Base-by-base conservation (phyloP, 2,329 filamentous ascomycete species). In the Westerdykella ornata region DNA sequence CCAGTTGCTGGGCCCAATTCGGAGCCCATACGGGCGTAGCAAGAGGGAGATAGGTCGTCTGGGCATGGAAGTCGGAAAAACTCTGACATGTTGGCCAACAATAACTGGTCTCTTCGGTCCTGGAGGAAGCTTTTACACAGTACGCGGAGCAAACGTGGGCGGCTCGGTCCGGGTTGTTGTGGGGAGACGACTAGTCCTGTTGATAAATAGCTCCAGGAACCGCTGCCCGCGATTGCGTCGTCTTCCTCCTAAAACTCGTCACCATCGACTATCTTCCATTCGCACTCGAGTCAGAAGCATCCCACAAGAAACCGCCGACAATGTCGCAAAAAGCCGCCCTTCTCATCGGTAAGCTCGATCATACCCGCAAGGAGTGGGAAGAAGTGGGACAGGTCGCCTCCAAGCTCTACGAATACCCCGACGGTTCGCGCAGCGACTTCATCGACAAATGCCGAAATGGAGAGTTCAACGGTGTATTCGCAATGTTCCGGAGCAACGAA, bases 401-500 rank as follows among this genome's bases (percentile, higher is more conserved):
- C 5, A 63, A 62, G 39, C 50, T 60, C 4, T 47, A 76, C 69
- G 75, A 79, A 62, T 80, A 77, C 54, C 68, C 69, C 28, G 57
- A 59, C 15, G 77, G 77, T 40, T 72, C 69, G 12, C 67, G 76
- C 20, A 68, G 73, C 33, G 72, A 78, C 19, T 81, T 81, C 57
- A 60, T 81, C 19, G 65, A 68, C 37, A 74, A 74, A 41, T 74
- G 74, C 60, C 72, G 72, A 46, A 64, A 67, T n/a, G 76, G 75
- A 30, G 62, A 72, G 34, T 80, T 74, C 46, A 68, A 79, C 39
- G 72, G 73, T 48, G 71, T 80, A 1, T 68, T 74, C 20, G 77
- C 66, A 1, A 70, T 81, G 37, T 80, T 78, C 58, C 73, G 77
- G 41, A 79, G 75, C 36, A 81, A 80, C 54, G 65, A 69, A 29